A percentile compares a stretch with the other conserved stretches of the same genome.
phyloP scores from a whole-genome alignment of 208 protist species.

The Trypanosoma rangeli region DNA sequence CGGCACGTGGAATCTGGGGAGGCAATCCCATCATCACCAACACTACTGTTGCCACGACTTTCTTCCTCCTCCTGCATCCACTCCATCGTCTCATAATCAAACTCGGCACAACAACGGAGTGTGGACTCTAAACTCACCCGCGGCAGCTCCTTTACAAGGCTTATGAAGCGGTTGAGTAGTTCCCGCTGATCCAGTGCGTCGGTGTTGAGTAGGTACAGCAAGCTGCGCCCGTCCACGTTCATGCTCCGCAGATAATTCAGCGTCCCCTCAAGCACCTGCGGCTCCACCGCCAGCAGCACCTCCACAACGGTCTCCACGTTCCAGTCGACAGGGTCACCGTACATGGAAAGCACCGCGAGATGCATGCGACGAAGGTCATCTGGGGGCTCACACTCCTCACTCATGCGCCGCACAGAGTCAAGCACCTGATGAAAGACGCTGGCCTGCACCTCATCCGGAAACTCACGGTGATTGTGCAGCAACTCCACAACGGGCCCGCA shows the following conservation, averaged over 20 bases:
- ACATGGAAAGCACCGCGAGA: slow-evolving; percentile 13
- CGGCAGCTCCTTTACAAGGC: slow-evolving; percentile 16
- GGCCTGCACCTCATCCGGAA: slow-evolving; percentile 21
- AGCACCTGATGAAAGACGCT: slow-evolving; percentile 22
- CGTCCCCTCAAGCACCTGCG: slow-evolving; percentile 12
- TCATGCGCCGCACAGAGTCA: slow-evolving; percentile 19
- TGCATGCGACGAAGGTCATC: slow-evolving; percentile 27
- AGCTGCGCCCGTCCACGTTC: slow-evolving; percentile 20
- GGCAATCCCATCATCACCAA: slow-evolving; percentile 7
- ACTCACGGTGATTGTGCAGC: slow-evolving; percentile 26
- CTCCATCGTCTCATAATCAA: not conserved
- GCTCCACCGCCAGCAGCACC: slow-evolving; percentile 23
- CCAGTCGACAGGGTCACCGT: slow-evolving; percentile 30
- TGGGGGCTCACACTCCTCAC: slow-evolving; percentile 22
- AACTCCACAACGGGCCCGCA: not conserved
- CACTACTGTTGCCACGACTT: not conserved
- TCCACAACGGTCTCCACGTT: slow-evolving; percentile 24
- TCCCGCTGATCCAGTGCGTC: slow-evolving; percentile 2
- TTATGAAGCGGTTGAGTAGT: slow-evolving; percentile 17
- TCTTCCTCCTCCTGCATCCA: not conserved
- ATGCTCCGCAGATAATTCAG: slow-evolving; percentile 25
- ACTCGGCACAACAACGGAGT: slow-evolving; percentile 4
- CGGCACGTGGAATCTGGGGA: slow-evolving; percentile 28
- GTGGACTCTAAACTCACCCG: slow-evolving; percentile 9
- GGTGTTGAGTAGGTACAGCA: slow-evolving; percentile 14